A percentile compares a stretch with the other conserved stretches of the same genome.
phyloP scores from a whole-genome alignment of 2,329 filamentous ascomycete genomes.

The Dactylella cylindrospora region DNA sequence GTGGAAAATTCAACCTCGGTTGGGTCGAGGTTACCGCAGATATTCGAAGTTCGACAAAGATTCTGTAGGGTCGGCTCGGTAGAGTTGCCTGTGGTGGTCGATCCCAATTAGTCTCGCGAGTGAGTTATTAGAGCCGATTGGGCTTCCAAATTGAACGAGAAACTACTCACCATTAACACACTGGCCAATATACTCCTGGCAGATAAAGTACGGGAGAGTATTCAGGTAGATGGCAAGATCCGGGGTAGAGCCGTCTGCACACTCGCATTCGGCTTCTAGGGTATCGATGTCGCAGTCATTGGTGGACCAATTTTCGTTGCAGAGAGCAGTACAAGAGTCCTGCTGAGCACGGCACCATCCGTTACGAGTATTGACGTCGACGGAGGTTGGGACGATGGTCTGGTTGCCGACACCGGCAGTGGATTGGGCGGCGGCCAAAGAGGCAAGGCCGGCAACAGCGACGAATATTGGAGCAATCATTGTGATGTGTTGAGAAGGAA shows the following conservation, averaged over 20 bases:
- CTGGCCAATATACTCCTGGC: slow-evolving; percentile 34
- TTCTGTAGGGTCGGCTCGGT: slow-evolving; percentile 28
- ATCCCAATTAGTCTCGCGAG: too few species aligned
- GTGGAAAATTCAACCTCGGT: slow-evolving; percentile 27
- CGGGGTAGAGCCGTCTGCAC: slow-evolving; percentile 26
- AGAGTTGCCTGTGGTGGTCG: slow-evolving; percentile 24
- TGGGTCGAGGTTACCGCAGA: slow-evolving; percentile 34
- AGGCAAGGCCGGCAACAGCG: slow-evolving; percentile 15
- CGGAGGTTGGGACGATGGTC: slow-evolving; percentile 32
- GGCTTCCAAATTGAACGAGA: too few species aligned
- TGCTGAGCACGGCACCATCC: slow-evolving; percentile 33
- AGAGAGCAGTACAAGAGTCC: slow-evolving; percentile 41
- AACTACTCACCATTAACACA: slow-evolving; percentile 33
- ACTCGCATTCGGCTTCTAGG: slow-evolving; percentile 14
- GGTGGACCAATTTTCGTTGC: slow-evolving; percentile 28
- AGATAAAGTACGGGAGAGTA: slow-evolving; percentile 38
- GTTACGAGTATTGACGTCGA: slow-evolving; percentile 38
- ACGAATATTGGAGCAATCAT: slow-evolving; percentile 19
- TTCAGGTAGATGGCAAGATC: slow-evolving; percentile 28
- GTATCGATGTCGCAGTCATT: slow-evolving; percentile 36
- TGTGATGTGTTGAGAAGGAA: slow-evolving; percentile 7
- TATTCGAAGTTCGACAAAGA: slow-evolving; percentile 38
- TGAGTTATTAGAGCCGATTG: too few species aligned
- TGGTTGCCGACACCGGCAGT: slow-evolving; percentile 23
- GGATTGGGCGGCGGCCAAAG: slow-evolving; percentile 21